Base-by-base conservation (phyloP, 805 yeast species). In the Isabelozyma gotoi region DNA sequence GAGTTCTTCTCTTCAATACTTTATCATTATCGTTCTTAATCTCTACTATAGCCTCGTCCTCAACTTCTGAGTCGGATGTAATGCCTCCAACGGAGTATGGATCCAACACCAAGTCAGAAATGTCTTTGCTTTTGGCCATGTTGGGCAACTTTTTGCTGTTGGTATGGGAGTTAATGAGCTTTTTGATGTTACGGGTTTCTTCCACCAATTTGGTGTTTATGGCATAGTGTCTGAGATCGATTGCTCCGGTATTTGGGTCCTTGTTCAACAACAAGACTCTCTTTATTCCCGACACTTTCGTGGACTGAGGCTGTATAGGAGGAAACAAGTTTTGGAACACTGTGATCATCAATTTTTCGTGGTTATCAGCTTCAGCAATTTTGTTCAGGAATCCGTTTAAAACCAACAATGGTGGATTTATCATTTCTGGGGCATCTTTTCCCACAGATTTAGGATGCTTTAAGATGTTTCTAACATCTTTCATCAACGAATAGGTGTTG, bases 261-360 rank as follows among this genome's bases (percentile, higher is more conserved):
- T 83, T 86, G 62, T 85, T 84, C 43, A 94, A 68, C 79, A 94
- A 77, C 55, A 94, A 70, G 16, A 94, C 98, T 57, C 99, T 77
- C 56, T 82, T 85, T 42, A 94, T 90, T 1, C 85, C 71, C 37
- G 73, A 70, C 27, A 94, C 84, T 51, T 82, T 82, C 15, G 95
- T 86, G 44, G 73, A 68, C 51, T 88, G 88, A 3, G 97, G 97
- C 46, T 89, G 85, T 51, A 94, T 84, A 16, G 99, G 88, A 5
- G 99, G 99, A 64, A 92, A 88, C 81, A 94, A 82, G 68, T 89
- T 90, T 67, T 94, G 99, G 69, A 94, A 88, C 71, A 90, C 82
- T 3, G 97, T 88, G 21, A 95, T 81, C 44, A 90, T 63, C 48
- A 92, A 74, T 55, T 89, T 88, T 62, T 92, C 98, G 52, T 84